Conservation (phyloP, 805 yeast genomes). For the Suhomyces prunicola region DNA sequence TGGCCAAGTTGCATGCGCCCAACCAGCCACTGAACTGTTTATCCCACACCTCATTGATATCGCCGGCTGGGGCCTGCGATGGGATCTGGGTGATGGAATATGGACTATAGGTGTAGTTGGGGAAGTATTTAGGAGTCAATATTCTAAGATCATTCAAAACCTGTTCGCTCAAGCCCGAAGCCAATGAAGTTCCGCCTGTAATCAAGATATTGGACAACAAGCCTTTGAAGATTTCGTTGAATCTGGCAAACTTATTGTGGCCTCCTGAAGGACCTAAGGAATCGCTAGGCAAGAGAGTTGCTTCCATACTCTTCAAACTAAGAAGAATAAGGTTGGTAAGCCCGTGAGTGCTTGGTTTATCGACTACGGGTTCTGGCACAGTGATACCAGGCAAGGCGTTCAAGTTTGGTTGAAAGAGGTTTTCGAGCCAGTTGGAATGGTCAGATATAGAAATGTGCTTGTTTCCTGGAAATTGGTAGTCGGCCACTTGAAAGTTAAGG, state of each 20-base stretch:
- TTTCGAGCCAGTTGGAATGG: slow-evolving; percentile 57
- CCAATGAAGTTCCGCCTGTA: slow-evolving; percentile 58
- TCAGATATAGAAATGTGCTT: slow-evolving; percentile 41
- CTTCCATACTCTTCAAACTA: slow-evolving; percentile 35
- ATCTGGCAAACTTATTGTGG: slow-evolving; percentile 27
- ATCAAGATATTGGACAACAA: slow-evolving; percentile 46
- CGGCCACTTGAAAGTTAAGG: slow-evolving; percentile 18
- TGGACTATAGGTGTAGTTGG: slow-evolving; percentile 39
- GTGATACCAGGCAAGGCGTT: slow-evolving; percentile 40
- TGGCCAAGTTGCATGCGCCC: slow-evolving; percentile 69
- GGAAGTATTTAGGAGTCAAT: slow-evolving; percentile 42
- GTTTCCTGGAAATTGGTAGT: slow-evolving; percentile 62
- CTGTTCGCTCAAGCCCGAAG: slow-evolving; percentile 55
- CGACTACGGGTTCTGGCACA: slow-evolving; percentile 36
- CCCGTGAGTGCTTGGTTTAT: slow-evolving; percentile 48
- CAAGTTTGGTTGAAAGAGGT: slow-evolving; percentile 63
- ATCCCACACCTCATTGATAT: slow-evolving; percentile 42
- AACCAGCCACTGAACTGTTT: slow-evolving; percentile 63
- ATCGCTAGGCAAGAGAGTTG: slow-evolving; percentile 24
- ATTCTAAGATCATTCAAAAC: slow-evolving; percentile 53
- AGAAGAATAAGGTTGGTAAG: slow-evolving; percentile 39
- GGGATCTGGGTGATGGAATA: slow-evolving; percentile 30
- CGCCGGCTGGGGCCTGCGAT: slow-evolving; percentile 18
- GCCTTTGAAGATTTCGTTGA: slow-evolving; percentile 38
- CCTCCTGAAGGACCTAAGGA: slow-evolving; percentile 27